phyloP scores from a whole-genome alignment of 495 filamentous ascomycete species.

The Chaetomium fimeti region DNA sequence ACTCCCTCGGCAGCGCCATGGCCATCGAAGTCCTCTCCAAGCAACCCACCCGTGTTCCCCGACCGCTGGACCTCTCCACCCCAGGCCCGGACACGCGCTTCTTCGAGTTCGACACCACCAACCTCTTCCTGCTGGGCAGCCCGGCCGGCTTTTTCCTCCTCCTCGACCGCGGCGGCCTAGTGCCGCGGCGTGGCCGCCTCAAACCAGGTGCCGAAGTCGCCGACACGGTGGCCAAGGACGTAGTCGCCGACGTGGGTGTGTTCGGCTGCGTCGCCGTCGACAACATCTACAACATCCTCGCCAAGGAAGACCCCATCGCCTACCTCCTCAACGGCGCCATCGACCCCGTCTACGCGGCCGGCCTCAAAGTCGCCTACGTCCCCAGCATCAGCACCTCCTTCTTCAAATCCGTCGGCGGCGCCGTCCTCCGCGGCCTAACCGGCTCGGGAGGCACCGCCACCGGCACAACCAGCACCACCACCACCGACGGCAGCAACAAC shows the following conservation, averaged over 20 bases:
- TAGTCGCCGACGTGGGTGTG: conserved; percentile 70
- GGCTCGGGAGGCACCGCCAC: conserved; percentile 14
- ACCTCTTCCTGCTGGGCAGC: conserved; percentile 88
- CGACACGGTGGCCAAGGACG: conserved; percentile 59
- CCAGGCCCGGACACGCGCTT: conserved; percentile 54
- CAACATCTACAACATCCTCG: conserved; percentile 93
- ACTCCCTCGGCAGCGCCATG: conserved; percentile 93
- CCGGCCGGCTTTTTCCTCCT: conserved; percentile 91
- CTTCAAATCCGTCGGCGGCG: conserved; percentile 62
- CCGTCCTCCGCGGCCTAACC: conserved; percentile 59
- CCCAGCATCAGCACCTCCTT: conserved; percentile 69
- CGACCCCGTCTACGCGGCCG: conserved; percentile 72
- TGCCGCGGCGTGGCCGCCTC: conserved; percentile 70
- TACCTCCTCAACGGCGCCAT: conserved; percentile 90
- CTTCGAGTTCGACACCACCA: conserved; percentile 88
- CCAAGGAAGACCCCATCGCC: conserved; percentile 67
- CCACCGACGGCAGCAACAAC: conserved; percentile 1
- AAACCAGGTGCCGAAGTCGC: conserved; percentile 67
- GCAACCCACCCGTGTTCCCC: conserved; percentile 67
- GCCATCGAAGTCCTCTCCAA: conserved; percentile 84
- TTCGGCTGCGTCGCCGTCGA: conserved; percentile 93
- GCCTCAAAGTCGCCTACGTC: conserved; percentile 72
- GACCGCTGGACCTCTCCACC: conserved; percentile 49
- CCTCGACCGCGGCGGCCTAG: conserved; percentile 75
- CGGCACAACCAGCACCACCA: conserved; percentile 14